Evolutionary conservation across 441 rosid genomes (phyloP), one percentile per base, ranked within the genome.

Genomic region (Gossypium trilobum): DNA sequence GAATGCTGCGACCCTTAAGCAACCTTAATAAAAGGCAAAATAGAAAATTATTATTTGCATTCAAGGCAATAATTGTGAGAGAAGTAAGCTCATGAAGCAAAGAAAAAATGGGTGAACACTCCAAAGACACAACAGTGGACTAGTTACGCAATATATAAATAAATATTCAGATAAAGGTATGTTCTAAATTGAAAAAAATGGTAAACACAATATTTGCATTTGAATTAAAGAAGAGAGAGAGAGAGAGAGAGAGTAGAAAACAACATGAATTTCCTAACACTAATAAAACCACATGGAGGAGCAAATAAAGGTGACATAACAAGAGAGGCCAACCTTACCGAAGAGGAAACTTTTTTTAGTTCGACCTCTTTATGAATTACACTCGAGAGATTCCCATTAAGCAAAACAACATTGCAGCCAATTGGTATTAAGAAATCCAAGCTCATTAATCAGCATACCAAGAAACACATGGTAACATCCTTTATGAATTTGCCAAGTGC

Each of bases 1-100:
- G 97, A 62, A 92, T 91, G 84, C 94, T 89, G 20, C 97, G 93
- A 27, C 99, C 99, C 78, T 88, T 91, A 27, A 91, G 93, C 82
- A 95, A 75, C 85, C 97, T 89, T 76, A 61, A 72, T 20, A 31
- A 59, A 44, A 75, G 33, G 58, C 56, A 75, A 6, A 11, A 14
- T 52, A 52, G 16, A 46, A 56, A 4, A 14, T 29, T 33, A 68
- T 27, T 17, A 29, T 44, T 11, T 46, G 44, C 19, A 11, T 5
- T 11, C 7, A 29, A 50, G 22, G 36, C 13, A 72, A 29, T 10
- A 27, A 23, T 16, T 16, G 16, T 16, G 10, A 39, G 4, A 23
- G 51, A 66, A 66, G 51, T 54, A 74, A 64, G 64, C 77, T 55
- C 60, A 5, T 42, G 20, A 44, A 54, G 50, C 31, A 74, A 25